A percentile compares a stretch with the other conserved stretches of the same genome.
phyloP scores from a whole-genome alignment of 495 filamentous ascomycete species.

The Wilcoxina mikolae region DNA sequence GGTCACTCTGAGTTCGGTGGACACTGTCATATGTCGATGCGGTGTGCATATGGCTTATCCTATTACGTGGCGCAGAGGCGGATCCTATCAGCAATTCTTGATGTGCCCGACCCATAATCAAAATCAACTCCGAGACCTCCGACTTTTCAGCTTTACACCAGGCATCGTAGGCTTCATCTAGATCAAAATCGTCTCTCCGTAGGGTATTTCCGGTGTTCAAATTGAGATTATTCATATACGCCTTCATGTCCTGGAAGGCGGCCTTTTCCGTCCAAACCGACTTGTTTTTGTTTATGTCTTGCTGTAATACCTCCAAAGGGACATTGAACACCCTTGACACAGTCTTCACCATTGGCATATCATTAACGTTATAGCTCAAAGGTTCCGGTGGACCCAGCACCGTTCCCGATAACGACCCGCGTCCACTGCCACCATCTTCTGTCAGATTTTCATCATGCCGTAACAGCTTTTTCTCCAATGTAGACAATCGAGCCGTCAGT shows the following conservation, averaged over 20 bases:
- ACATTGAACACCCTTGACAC: conserved; percentile 75
- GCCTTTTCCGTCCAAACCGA: conserved; percentile 78
- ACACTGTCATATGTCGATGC: neutral
- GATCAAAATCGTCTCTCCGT: conserved; percentile 71
- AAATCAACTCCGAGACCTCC: conserved; percentile 81
- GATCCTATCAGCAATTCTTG: conserved; percentile 61
- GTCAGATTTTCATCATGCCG: conserved; percentile 85
- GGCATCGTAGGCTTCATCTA: conserved; percentile 72
- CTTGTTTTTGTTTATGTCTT: conserved; percentile 69
- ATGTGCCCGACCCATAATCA: conserved; percentile 70
- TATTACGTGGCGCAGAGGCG: conserved; percentile 4
- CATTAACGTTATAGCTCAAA: conserved; percentile 79
- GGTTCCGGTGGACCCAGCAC: conserved; percentile 51
- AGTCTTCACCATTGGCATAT: conserved; percentile 84
- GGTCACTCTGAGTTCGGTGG: neutral
- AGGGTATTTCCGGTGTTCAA: conserved; percentile 64
- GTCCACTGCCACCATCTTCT: conserved; percentile 29
- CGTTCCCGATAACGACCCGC: conserved; percentile 35
- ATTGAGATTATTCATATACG: conserved; percentile 77
- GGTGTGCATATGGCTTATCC: neutral
- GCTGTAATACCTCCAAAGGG: conserved; percentile 58
- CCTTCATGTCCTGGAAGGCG: conserved; percentile 77
- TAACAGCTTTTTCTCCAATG: conserved; percentile 82
- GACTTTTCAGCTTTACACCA: conserved; percentile 79
- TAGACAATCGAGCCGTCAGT: conserved; percentile 58